Evolutionary conservation across 345 rosid genomes (phyloP).

Genomic region (Rhodamnia argentea): DNA sequence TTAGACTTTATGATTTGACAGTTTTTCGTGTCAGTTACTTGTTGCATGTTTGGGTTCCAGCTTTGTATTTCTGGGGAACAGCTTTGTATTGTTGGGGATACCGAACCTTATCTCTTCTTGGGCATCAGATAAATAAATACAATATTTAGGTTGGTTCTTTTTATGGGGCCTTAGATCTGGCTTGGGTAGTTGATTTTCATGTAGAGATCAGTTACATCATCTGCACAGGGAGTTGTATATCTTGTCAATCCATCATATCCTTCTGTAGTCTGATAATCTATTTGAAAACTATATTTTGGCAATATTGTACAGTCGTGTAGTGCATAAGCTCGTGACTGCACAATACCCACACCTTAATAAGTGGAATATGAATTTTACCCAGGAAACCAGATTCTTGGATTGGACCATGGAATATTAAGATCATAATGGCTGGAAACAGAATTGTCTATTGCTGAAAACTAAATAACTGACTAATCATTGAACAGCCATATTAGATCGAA

Average conservation of each 20-base stretch:
- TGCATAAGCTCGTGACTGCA: neutral
- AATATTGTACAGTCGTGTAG: neutral
- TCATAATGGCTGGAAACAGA: neutral
- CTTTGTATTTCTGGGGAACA: neutral
- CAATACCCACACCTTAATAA: neutral
- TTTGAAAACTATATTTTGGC: neutral
- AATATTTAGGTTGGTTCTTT: neutral
- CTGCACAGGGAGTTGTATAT: neutral
- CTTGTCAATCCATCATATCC: neutral
- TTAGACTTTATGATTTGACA: neutral
- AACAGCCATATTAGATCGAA: neutral
- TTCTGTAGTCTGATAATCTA: neutral
- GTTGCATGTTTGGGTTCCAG: neutral
- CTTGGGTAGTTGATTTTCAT: neutral
- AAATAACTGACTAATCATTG: neutral
- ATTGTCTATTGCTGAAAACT: neutral
- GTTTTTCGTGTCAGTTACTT: neutral
- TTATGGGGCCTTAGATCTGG: neutral
- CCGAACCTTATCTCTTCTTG: neutral
- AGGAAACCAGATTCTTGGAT: neutral
- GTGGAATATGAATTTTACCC: neutral
- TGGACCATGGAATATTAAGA: neutral
- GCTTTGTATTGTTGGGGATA: neutral
- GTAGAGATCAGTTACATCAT: neutral
- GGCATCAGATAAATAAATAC: neutral